Percentiles rank a stretch among this genome's conserved stretches.
Evolutionary conservation across 352 stramenopile genomes (phyloP).

Genomic region (Phytophthora colocasiae): DNA sequence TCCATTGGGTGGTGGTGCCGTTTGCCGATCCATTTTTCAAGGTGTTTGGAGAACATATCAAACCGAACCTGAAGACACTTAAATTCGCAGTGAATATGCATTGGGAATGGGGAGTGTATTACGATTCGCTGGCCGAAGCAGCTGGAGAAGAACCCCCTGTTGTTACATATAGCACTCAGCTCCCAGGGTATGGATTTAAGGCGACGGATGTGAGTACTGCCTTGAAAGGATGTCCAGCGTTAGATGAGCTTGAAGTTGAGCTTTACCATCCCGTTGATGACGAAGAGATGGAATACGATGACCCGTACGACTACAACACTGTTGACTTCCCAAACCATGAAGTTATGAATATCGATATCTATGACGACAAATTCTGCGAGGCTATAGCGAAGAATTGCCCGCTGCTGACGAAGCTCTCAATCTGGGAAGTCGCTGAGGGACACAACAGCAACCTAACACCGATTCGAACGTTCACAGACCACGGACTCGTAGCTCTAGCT

Average conservation of each 20-base stretch:
- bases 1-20: slow-evolving; percentile 48
- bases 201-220: slow-evolving; percentile 39
- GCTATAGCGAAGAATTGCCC: slow-evolving; percentile 31
- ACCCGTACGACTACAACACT: slow-evolving; percentile 34
- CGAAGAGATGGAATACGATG: slow-evolving; percentile 17
- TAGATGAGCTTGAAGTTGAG: slow-evolving; percentile 40
- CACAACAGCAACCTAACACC: slow-evolving; percentile 39
- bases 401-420: slow-evolving; percentile 30
- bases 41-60: slow-evolving; percentile 42
- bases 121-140: slow-evolving; percentile 20
- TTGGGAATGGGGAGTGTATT: slow-evolving; percentile 52
- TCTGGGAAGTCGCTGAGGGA: slow-evolving; percentile 45
- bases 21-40: slow-evolving; percentile 52
- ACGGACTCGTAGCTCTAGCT: slow-evolving; percentile 38
- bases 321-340: slow-evolving; percentile 34
- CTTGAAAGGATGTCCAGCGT: slow-evolving; percentile 45
- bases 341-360: slow-evolving; percentile 45
- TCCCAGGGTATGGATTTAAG: slow-evolving; percentile 26
- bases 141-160: slow-evolving; percentile 5
- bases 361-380: slow-evolving; percentile 47
- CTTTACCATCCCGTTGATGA: slow-evolving; percentile 46
- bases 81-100: slow-evolving; percentile 49
- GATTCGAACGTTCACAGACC: slow-evolving; percentile 48
- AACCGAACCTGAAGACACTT: slow-evolving; percentile 41
- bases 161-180: slow-evolving; percentile 4